Conservation (phyloP, 2,329 filamentous ascomycete species). For the Drechslera avenae region DNA sequence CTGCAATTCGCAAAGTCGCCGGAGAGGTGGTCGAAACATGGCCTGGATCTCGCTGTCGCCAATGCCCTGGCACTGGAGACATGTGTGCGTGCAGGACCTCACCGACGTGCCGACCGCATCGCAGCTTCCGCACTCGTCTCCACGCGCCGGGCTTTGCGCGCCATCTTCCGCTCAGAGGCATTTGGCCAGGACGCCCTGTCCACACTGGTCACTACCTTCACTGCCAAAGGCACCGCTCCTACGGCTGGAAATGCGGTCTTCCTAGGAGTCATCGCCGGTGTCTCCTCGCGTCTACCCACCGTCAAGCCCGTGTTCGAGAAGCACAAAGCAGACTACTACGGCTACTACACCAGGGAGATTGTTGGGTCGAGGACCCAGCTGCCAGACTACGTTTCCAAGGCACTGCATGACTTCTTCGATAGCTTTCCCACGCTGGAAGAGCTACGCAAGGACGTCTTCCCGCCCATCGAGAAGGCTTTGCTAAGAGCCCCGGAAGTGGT, state of each 20-base stretch:
- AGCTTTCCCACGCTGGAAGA: slow-evolving; percentile 76
- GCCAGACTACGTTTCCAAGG: slow-evolving; percentile 72
- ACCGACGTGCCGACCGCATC: slow-evolving; percentile 57
- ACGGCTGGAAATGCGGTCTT: slow-evolving; percentile 74
- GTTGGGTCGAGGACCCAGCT: slow-evolving; percentile 76
- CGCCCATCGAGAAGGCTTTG: slow-evolving; percentile 85
- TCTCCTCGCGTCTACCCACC: slow-evolving; percentile 73
- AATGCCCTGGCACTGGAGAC: slow-evolving; percentile 77
- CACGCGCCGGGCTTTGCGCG: slow-evolving; percentile 78
- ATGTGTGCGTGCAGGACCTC: slow-evolving; percentile 62
- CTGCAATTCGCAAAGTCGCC: slow-evolving; percentile 68
- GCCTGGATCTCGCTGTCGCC: slow-evolving; percentile 68
- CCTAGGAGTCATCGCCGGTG: slow-evolving; percentile 85
- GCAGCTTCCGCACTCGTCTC: slow-evolving; percentile 75
- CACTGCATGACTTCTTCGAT: slow-evolving; percentile 80
- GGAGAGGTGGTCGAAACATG: slow-evolving; percentile 67
- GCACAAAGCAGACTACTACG: slow-evolving; percentile 73
- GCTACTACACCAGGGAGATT: slow-evolving; percentile 85
- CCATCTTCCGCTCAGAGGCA: slow-evolving; percentile 66
- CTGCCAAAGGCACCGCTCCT: slow-evolving; percentile 68
- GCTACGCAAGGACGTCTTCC: slow-evolving; percentile 74
- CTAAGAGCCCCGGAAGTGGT: slow-evolving; percentile 89
- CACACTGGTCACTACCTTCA: slow-evolving; percentile 68
- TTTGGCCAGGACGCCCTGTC: slow-evolving; percentile 66
- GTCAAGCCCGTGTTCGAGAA: slow-evolving; percentile 66